Conservation (phyloP, 768 basidiomycete species). For the Rhodotorula sphaerocarpa region DNA sequence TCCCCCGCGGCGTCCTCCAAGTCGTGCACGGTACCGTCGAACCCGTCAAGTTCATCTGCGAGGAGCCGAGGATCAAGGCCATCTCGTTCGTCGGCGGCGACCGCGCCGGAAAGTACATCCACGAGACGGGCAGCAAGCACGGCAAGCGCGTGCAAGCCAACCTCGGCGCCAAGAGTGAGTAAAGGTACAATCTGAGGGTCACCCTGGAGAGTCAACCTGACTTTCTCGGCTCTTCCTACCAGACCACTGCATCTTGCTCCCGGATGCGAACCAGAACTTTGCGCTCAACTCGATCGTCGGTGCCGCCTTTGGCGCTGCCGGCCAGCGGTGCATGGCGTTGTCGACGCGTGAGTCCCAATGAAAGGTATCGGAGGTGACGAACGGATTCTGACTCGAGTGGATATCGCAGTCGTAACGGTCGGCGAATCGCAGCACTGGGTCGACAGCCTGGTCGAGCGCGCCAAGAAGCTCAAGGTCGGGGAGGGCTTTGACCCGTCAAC, state of each 20-base stretch:
- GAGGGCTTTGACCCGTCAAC: constrained; percentile 82
- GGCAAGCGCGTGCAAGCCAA: constrained; percentile 82
- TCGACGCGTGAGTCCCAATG: constrained; percentile 60
- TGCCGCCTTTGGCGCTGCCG: constrained; percentile 91
- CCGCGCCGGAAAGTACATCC: constrained; percentile 85
- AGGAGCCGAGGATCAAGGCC: constrained; percentile 80
- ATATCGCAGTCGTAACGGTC: constrained; percentile 61
- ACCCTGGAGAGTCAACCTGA: too few relatives aligned
- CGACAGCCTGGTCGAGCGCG: constrained; percentile 73
- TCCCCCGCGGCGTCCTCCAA: constrained; percentile 68
- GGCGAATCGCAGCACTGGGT: constrained; percentile 72
- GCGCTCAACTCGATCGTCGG: constrained; percentile 89
- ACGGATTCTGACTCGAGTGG: too few relatives aligned
- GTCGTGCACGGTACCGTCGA: constrained; percentile 81
- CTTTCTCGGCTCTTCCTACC: not conserved
- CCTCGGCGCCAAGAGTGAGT: constrained; percentile 89
- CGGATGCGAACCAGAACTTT: constrained; percentile 82
- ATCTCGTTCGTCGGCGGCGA: constrained; percentile 96
- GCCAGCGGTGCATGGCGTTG: constrained; percentile 94
- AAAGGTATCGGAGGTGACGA: too few relatives aligned
- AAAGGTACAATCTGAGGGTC: too few relatives aligned
- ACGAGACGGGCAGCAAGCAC: constrained; percentile 70
- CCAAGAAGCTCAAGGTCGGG: constrained; percentile 67
- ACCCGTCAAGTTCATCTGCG: constrained; percentile 84
- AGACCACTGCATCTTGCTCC: constrained; percentile 55